A percentile compares a stretch with the other conserved stretches of the same genome.
Conservation (phyloP, 805 yeast species). For the Spencermartinsiella europaea region DNA sequence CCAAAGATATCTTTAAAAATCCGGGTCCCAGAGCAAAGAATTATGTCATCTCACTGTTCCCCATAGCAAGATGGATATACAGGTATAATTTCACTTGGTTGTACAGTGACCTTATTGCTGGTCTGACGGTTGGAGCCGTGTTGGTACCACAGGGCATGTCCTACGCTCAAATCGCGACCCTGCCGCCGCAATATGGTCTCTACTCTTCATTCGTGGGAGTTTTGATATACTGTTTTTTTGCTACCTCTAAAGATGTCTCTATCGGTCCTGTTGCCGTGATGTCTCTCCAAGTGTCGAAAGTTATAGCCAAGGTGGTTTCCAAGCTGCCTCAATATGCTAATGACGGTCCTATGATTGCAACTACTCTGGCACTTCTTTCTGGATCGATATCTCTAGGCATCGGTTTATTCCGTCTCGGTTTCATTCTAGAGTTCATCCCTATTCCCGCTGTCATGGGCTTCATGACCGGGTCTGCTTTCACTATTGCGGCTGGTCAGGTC, state of each 20-base stretch:
- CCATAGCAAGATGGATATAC: conserved; percentile 76
- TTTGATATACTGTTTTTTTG: conserved; percentile 80
- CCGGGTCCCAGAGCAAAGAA: conserved; percentile 39
- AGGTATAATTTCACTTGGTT: conserved; percentile 80
- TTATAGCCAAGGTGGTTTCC: conserved; percentile 56
- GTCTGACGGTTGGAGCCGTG: conserved; percentile 89
- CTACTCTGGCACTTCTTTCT: conserved; percentile 70
- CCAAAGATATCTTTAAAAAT: conserved; percentile 14
- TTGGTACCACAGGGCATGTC: conserved; percentile 96
- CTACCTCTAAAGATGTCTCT: conserved; percentile 91
- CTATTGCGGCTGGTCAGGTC: conserved; percentile 76
- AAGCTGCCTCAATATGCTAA: conserved; percentile 39
- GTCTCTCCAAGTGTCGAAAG: conserved; percentile 80
- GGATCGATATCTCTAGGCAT: conserved; percentile 81
- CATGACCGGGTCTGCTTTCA: conserved; percentile 91
- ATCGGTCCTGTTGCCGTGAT: conserved; percentile 97
- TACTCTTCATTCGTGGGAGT: conserved; percentile 93
- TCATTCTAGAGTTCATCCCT: conserved; percentile 82
- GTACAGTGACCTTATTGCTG: conserved; percentile 80
- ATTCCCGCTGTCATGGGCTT: conserved; percentile 91
- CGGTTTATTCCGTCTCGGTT: conserved; percentile 80
- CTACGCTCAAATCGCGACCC: conserved; percentile 80
- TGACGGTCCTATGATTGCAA: conserved; percentile 70
- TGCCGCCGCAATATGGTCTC: conserved; percentile 78
- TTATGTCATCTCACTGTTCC: conserved; percentile 66